These are phyloP conservation scores for Simplicillium aogashimaense DNA, from an alignment of 2,329 filamentous ascomycete genomes.

Conservation along the genomic window DNA sequence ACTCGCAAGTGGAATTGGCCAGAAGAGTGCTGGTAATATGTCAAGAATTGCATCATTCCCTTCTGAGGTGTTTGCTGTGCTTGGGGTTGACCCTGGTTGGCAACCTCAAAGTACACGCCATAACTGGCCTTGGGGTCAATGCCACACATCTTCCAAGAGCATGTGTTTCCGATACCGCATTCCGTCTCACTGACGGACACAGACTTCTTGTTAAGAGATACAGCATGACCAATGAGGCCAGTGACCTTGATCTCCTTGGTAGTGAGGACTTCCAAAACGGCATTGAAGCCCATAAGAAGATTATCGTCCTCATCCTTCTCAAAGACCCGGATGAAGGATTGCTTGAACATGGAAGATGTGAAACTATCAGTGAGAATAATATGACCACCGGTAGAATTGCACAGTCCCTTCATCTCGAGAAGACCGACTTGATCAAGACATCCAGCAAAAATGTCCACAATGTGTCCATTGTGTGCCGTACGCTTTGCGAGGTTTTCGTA, in stretches of 20 bases:
- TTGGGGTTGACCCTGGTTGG: conserved; percentile 78
- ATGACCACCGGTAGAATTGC: conserved; percentile 92
- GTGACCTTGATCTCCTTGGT: conserved; percentile 98
- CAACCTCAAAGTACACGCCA: conserved; percentile 95
- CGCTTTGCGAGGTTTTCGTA: conserved; percentile 92
- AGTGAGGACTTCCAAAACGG: conserved; percentile 86
- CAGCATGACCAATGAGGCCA: conserved; percentile 89
- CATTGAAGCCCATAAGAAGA: conserved; percentile 96
- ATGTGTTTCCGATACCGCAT: conserved; percentile 96
- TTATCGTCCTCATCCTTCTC: conserved; percentile 95
- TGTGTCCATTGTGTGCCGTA: conserved; percentile 90
- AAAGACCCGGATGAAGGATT: conserved; percentile 94
- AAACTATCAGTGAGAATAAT: conserved; percentile 99
- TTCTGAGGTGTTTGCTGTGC: conserved; percentile 83
- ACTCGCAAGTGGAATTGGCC: conserved; percentile 94
- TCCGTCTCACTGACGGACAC: conserved; percentile 95
- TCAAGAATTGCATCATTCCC: conserved; percentile 96
- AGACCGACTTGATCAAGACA: conserved; percentile 96
- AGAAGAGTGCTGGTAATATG: conserved; percentile 95
- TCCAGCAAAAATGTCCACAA: conserved; percentile 95
- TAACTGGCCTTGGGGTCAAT: conserved; percentile 93
- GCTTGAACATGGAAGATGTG: conserved; percentile 98
- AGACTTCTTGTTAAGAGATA: conserved; percentile 97
- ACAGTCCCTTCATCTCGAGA: conserved; percentile 94
- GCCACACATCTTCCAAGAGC: conserved; percentile 99